phyloP scores from a whole-genome alignment of 768 basidiomycete genomes.

The Tremella mesenterica region DNA sequence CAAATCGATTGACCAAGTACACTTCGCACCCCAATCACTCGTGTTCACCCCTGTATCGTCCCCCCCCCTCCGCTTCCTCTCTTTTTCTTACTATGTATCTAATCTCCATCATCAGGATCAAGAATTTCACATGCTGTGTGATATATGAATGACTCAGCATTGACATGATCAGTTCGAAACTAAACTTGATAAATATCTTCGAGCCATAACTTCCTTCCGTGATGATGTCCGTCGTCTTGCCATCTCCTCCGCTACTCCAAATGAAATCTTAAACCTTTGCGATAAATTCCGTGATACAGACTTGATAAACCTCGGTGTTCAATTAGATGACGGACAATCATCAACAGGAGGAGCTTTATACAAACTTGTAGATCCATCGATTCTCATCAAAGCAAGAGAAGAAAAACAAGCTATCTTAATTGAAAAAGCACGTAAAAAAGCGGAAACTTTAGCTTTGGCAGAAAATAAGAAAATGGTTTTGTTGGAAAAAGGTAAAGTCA shows the following conservation, averaged over 20 bases:
- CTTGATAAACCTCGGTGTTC: conserved; percentile 86
- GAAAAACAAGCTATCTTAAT: conserved; percentile 70
- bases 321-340: conserved; percentile 95
- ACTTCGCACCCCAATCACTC: too few species aligned
- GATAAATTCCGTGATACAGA: conserved; percentile 85
- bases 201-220: conserved; percentile 76
- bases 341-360: conserved; percentile 89
- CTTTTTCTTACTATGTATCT: too few species aligned
- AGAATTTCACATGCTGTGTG: too few species aligned
- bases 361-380: conserved; percentile 75
- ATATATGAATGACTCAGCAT: too few species aligned
- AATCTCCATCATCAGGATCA: too few species aligned
- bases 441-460: conserved; percentile 53
- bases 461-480: conserved; percentile 51
- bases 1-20: too few species aligned
- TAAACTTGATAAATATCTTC: conserved; percentile 77
- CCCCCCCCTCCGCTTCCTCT: too few species aligned
- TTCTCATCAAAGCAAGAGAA: conserved; percentile 74
- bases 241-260: conserved; percentile 56
- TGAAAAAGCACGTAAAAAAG: conserved; percentile 72
- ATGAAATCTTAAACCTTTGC: conserved; percentile 74
- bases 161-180: conserved; percentile 69
- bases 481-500: conserved; percentile 72
- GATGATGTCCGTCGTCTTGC: conserved; percentile 78
- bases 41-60: too few species aligned